Percentiles rank a stretch among this genome's conserved stretches.
Conservation (phyloP, 2,329 filamentous ascomycete species). For the Mycosphaerella sp. region DNA sequence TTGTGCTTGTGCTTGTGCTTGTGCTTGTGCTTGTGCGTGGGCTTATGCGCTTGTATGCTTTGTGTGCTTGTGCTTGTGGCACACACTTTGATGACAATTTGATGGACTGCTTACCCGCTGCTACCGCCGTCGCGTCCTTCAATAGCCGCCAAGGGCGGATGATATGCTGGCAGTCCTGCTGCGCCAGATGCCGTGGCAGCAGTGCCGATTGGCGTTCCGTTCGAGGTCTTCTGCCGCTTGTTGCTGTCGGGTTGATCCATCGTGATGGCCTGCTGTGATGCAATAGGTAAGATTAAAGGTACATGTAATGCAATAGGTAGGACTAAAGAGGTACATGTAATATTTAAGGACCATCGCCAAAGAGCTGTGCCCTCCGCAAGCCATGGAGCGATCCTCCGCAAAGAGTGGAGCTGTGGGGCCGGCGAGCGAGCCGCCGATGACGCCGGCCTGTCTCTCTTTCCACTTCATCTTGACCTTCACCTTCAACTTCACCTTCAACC, state of each 20-base stretch:
- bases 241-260: slow-evolving; percentile 24
- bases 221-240: slow-evolving; percentile 29
- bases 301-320: neutral
- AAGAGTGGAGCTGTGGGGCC: neutral
- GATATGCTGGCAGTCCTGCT: slow-evolving; percentile 28
- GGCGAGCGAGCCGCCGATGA: too few relatives aligned
- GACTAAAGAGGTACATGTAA: too few relatives aligned
- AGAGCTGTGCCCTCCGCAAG: slow-evolving; percentile 1
- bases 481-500: too few relatives aligned
- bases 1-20: neutral
- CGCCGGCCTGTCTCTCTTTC: too few relatives aligned
- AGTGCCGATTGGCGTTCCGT: slow-evolving; percentile 25
- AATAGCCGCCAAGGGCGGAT: slow-evolving; percentile 21
- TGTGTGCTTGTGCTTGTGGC: neutral
- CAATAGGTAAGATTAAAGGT: slow-evolving; percentile 3
- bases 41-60: neutral
- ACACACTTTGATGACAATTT: neutral
- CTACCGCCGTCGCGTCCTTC: slow-evolving; percentile 13
- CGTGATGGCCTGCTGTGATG: neutral
- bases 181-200: slow-evolving; percentile 6
- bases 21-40: neutral
- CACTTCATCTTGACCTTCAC: too few relatives aligned
- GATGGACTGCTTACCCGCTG: slow-evolving; percentile 8
- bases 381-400: slow-evolving; percentile 8
- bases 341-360: neutral